These are phyloP conservation scores for Colletotrichum lentis DNA, from an alignment of 2,329 filamentous ascomycete genomes.

Conservation along the genomic window DNA sequence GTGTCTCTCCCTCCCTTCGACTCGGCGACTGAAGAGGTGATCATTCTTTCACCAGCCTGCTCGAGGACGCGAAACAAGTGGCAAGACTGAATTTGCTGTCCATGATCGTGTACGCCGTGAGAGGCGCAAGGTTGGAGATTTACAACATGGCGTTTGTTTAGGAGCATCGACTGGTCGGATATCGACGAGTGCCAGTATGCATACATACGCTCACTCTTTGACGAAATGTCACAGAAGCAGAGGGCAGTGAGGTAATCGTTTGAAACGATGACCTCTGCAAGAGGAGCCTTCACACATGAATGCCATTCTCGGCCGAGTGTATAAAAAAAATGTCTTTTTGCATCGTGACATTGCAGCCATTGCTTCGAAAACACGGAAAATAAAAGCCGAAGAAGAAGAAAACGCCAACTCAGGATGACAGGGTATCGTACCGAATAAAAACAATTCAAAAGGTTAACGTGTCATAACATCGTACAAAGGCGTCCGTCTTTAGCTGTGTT, in stretches of 20 bases:
- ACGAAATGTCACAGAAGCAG: not conserved
- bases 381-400: too few relatives aligned
- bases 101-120: not conserved
- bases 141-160: too few relatives aligned
- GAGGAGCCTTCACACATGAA: not conserved
- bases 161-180: not conserved
- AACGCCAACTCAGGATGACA: not conserved
- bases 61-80: not conserved
- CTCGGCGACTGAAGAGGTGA: not conserved
- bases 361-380: not conserved
- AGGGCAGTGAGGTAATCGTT: not conserved
- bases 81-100: too few relatives aligned
- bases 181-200: not conserved
- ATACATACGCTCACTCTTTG: not conserved
- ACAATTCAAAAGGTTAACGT: not conserved
- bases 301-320: not conserved
- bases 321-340: not conserved
- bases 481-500: conserved; percentile 3
- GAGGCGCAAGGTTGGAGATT: not conserved
- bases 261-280: accelerated
- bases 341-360: not conserved
- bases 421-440: not conserved
- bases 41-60: not conserved
- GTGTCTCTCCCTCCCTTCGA: not conserved
- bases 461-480: not conserved